Base-by-base conservation (phyloP, 2,329 filamentous ascomycete species). In the Trichoderma atroviride region DNA sequence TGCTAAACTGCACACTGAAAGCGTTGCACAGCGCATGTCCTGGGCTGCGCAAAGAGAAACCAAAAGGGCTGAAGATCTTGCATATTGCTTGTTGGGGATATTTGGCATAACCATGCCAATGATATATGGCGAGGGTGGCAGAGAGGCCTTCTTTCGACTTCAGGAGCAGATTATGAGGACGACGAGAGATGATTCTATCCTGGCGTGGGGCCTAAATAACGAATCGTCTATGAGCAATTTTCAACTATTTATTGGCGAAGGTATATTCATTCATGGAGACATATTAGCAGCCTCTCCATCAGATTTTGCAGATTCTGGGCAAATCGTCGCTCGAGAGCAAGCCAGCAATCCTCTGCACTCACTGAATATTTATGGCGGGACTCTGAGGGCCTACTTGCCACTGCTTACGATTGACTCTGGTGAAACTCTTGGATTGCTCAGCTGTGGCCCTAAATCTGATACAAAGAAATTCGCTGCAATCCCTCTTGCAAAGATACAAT, bases 21-120 rank as follows among this genome's bases (percentile, higher is more conserved):
- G 72, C 2, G 67, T 75, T 7, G 73, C 74, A 0, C 71, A 75
- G 7, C 73, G 73, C 0, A 74, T 74, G 73, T 71, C 70, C 1
- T 74, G 73, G 73, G 73, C 73, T 14, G 66, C 73, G 0, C 61
- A 61, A 1, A 57, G 73, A 4, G 22, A 55, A 1, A 74, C 73
- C 0, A 73, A 67, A 16, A 40, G 68, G 16, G 53, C 43, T 1
- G 73, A 74, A 53, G 73, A 74, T 11, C n/a, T 68, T 5, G 73
- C 73, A 2, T 74, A 74, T 31, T 74, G 60, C 11, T 70, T 74
- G n/a, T 47, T 74, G 0, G 73, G 73, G 0, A 71, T 74, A 3
- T 74, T 74, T 22, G 63, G 43, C 7, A 69, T 74, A 5, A 24
- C 31, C 9, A 74, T 74, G 66, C 68, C 70, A 0, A 66, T 74